A percentile compares a stretch with the other conserved stretches of the same genome.
phyloP scores from a whole-genome alignment of 345 rosid genomes.

The Eutrema heterophyllum region DNA sequence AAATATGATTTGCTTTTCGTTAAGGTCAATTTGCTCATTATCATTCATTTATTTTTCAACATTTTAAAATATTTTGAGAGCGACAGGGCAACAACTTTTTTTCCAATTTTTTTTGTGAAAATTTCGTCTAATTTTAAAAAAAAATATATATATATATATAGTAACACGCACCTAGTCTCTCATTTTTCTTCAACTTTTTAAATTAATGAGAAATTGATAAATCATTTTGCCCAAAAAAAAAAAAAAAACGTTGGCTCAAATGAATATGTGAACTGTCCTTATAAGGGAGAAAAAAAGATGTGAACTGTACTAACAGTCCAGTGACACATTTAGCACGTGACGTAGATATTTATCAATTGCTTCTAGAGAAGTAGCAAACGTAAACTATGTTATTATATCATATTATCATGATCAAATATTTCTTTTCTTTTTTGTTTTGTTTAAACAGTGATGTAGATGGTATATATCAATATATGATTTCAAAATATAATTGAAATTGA shows the following conservation, averaged over 20 bases:
- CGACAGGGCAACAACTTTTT: slow-evolving; percentile 26
- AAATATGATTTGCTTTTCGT: slow-evolving; percentile 16
- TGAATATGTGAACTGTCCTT: slow-evolving; percentile 7
- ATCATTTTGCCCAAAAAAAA: background rate
- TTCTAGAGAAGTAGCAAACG: slow-evolving; percentile 1
- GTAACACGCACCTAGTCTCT: background rate
- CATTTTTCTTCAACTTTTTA: background rate
- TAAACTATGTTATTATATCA: background rate
- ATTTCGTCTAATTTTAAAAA: background rate
- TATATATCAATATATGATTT: background rate
- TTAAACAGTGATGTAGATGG: background rate
- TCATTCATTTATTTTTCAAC: slow-evolving; percentile 12
- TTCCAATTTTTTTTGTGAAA: background rate
- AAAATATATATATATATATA: background rate
- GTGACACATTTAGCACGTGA: slow-evolving; percentile 27
- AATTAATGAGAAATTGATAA: background rate
- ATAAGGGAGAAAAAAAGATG: background rate
- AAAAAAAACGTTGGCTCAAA: background rate
- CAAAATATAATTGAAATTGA: background rate
- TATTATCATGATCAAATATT: background rate
- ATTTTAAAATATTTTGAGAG: slow-evolving; percentile 10
- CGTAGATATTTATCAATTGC: background rate
- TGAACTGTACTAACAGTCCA: background rate
- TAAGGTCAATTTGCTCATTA: slow-evolving; percentile 29
- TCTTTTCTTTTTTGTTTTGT: background rate